Percentiles rank a stretch among this genome's conserved stretches.
Evolutionary conservation across 179 eudicot species (phyloP).

Genomic region (Carnegiea gigantea): DNA sequence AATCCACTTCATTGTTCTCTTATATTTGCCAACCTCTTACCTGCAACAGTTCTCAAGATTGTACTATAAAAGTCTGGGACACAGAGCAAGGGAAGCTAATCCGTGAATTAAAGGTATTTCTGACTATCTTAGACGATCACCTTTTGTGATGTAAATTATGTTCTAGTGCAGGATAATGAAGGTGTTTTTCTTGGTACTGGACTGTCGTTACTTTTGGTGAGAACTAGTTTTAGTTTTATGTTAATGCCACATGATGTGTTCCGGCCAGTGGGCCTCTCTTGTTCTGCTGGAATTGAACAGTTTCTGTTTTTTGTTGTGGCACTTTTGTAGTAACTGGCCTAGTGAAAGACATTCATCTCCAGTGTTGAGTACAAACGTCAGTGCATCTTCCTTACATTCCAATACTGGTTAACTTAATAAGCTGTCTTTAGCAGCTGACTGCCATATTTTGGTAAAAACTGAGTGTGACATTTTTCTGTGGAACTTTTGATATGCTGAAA

Average conservation of each 20-base stretch:
- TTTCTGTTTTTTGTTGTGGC: background rate
- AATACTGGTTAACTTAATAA: background rate
- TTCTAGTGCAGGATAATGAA: background rate
- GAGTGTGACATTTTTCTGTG: background rate
- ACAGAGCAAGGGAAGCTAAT: constrained; percentile 86
- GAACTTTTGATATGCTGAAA: background rate
- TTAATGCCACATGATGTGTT: background rate
- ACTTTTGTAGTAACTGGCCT: background rate
- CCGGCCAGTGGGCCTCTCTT: background rate
- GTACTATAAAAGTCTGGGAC: constrained; percentile 96
- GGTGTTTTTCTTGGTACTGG: background rate
- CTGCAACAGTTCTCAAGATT: constrained; percentile 83
- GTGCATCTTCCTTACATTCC: background rate
- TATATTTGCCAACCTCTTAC: constrained; percentile 16
- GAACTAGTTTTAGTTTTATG: background rate
- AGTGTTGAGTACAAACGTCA: too few species aligned
- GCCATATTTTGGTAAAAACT: background rate
- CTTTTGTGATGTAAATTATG: background rate
- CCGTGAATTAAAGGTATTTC: constrained; percentile 80
- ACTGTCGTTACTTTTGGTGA: background rate
- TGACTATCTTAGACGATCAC: background rate
- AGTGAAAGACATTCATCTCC: too few species aligned
- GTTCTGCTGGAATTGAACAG: background rate
- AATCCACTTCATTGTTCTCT: constrained; percentile 2
- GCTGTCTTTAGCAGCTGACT: background rate